phyloP scores from a whole-genome alignment of 306 rosid genomes.

The Vigna nakashimae region DNA sequence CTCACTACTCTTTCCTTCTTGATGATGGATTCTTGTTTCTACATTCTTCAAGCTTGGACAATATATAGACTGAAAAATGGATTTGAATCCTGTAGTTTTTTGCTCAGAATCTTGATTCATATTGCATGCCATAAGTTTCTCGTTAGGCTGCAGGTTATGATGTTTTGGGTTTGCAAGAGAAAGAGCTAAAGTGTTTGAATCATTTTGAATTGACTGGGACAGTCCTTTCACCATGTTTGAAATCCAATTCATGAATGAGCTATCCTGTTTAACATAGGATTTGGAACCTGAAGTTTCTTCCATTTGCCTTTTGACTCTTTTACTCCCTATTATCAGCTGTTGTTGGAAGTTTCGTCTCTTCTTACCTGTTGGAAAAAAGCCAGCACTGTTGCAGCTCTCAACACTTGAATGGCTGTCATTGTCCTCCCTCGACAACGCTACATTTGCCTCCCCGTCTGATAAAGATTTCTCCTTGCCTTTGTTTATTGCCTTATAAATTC shows the following conservation, averaged over 20 bases:
- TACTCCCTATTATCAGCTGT: slow-evolving; percentile 60
- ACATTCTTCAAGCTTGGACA: slow-evolving; percentile 50
- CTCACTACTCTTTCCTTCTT: slow-evolving; percentile 50
- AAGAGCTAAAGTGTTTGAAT: slow-evolving; percentile 56
- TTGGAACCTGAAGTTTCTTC: slow-evolving; percentile 57
- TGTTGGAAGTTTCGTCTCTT: slow-evolving; percentile 64
- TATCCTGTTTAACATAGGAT: slow-evolving; percentile 60
- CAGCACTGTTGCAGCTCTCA: slow-evolving; percentile 79
- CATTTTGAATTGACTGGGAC: slow-evolving; percentile 57
- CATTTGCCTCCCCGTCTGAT: slow-evolving; percentile 57
- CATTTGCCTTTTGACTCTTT: slow-evolving; percentile 59
- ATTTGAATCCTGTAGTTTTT: slow-evolving; percentile 69
- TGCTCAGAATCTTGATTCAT: slow-evolving; percentile 47
- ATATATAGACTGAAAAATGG: slow-evolving; percentile 78
- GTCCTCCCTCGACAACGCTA: slow-evolving; percentile 54
- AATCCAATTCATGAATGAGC: slow-evolving; percentile 95
- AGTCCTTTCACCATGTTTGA: slow-evolving; percentile 80
- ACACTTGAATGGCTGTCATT: slow-evolving; percentile 83
- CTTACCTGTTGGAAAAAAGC: slow-evolving; percentile 54
- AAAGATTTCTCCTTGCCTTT: slow-evolving; percentile 81
- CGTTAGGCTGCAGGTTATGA: slow-evolving; percentile 42
- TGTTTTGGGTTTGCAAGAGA: slow-evolving; percentile 50
- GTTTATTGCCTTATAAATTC: slow-evolving; percentile 43
- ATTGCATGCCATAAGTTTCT: slow-evolving; percentile 48
- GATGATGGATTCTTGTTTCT: slow-evolving; percentile 47